Conservation (phyloP, 1,284 basidiomycete genomes). For the Trichosporon sp. region DNA sequence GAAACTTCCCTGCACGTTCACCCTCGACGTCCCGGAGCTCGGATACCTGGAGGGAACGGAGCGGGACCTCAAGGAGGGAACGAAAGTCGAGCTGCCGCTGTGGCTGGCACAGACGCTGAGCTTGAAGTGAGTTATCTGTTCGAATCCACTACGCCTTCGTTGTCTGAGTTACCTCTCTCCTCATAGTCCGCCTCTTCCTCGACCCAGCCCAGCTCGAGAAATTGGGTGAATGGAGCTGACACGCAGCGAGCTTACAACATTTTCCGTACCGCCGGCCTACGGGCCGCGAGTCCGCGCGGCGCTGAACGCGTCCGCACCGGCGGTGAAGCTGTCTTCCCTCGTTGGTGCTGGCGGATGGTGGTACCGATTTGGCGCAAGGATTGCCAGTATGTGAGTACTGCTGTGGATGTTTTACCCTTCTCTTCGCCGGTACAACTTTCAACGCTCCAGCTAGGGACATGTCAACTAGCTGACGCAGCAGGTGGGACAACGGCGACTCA, state of each 20-base stretch:
- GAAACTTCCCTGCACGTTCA: conserved; percentile 90
- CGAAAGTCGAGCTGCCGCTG: conserved; percentile 76
- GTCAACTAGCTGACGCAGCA: conserved; percentile 11
- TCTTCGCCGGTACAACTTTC: too few species aligned
- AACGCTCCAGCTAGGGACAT: too few species aligned
- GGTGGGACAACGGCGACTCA: conserved; percentile 30
- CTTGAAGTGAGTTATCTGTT: conserved; percentile 66
- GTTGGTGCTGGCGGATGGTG: conserved; percentile 84
- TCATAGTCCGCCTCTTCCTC: too few species aligned
- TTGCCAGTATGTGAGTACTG: conserved; percentile 60
- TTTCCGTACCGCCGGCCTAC: conserved; percentile 77
- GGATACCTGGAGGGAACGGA: conserved; percentile 83
- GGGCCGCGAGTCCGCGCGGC: conserved; percentile 74
- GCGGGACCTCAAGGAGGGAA: conserved; percentile 70
- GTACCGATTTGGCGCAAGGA: conserved; percentile 83
- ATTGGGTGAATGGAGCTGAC: neutral
- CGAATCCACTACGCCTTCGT: neutral
- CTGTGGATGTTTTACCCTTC: too few species aligned
- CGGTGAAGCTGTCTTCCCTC: conserved; percentile 73
- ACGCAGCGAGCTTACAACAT: conserved; percentile 77
- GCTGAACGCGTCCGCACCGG: conserved; percentile 77
- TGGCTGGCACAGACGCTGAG: conserved; percentile 84
- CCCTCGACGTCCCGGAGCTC: conserved; percentile 77
- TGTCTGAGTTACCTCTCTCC: too few species aligned
- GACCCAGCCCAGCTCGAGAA: too few species aligned